These are phyloP conservation scores for Cucurbitaria berberidis DNA, from an alignment of 2,329 filamentous ascomycete genomes.

Conservation along the genomic window DNA sequence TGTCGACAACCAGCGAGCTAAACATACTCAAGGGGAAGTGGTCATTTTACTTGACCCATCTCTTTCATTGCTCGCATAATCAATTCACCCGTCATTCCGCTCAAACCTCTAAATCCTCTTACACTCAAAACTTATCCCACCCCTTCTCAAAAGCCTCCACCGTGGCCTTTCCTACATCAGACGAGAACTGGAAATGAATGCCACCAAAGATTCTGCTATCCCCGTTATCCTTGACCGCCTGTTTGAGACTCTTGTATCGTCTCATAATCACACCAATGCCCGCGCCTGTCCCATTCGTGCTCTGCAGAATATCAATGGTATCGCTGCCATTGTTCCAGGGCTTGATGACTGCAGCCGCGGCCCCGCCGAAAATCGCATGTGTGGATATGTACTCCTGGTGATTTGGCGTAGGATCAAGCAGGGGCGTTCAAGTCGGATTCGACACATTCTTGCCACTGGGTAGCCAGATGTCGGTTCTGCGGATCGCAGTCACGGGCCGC, in stretches of 20 bases:
- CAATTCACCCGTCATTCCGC: too few species aligned
- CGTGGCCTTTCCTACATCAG: conserved; percentile 23
- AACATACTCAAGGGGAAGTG: too few species aligned
- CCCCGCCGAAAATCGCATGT: conserved; percentile 34
- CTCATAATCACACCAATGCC: conserved; percentile 31
- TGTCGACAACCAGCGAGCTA: too few species aligned
- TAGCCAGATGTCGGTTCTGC: conserved; percentile 24
- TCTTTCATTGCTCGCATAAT: too few species aligned
- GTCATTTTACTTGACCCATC: too few species aligned
- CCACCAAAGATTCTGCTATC: conserved; percentile 37
- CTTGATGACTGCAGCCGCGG: conserved; percentile 30
- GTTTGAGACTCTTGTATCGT: conserved; percentile 28
- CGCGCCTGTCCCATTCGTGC: conserved; percentile 37
- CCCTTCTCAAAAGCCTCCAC: conserved; percentile 22
- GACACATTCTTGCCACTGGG: conserved; percentile 26
- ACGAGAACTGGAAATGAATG: conserved; percentile 36
- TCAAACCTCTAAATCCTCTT: too few species aligned
- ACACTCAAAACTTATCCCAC: conserved; percentile 23
- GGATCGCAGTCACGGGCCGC: conserved; percentile 33
- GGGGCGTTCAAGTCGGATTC: conserved; percentile 28
- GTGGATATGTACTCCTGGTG: conserved; percentile 39
- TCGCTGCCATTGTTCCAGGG: conserved; percentile 28
- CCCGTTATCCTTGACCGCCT: conserved; percentile 34
- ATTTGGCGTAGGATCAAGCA: conserved; percentile 32
- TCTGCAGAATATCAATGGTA: conserved; percentile 23